Evolutionary conservation across 1,139 yeast genomes (phyloP), one percentile per base, ranked within the genome.

Genomic region (Yamadazyma membranifaciens): DNA sequence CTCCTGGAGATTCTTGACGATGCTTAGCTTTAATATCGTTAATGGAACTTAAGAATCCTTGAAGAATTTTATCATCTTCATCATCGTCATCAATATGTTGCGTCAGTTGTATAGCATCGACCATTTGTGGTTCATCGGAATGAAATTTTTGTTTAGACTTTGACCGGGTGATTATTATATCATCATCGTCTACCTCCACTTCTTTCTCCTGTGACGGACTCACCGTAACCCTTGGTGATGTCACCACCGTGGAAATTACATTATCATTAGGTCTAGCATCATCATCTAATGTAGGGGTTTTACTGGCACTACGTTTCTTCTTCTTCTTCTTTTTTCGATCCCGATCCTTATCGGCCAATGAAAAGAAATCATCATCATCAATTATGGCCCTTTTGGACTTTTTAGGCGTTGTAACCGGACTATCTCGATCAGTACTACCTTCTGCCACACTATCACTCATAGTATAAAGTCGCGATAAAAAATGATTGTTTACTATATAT

Each of bases 361-460:
- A 62, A 41, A 65, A 65, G 45, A 65, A 65, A 37, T 64, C 70
- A 45, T 65, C 69, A 42, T 63, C 68, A 44, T 49, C 56, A 17
- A 10, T 26, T 11, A n/a, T n/a, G 9, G 52, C 44, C 29, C 27
- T 9, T 45, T 37, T 35, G 36, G 33, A 35, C 9, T 31, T 34
- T 38, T 26, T 33, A 10, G 33, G 34, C 4, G 27, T 34, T 6
- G n/a, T 25, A 9, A 11, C 27, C 4, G 22, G 24, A 20, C 35
- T 33, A 26, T 38, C 40, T 9, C 20, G 33, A 27, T 33, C 36
- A 24, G 40, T 32, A 28, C 16, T 33, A 9, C 34, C 34, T 10
- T 33, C 36, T 20, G 5, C 24, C 5, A 7, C 7, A 20, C 7
- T 20, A 34, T 26, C 31, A 26, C 17, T 29, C 32, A 29, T 29